Conservation (phyloP, 2,329 filamentous ascomycete genomes). For the Chaetomium globosum region DNA sequence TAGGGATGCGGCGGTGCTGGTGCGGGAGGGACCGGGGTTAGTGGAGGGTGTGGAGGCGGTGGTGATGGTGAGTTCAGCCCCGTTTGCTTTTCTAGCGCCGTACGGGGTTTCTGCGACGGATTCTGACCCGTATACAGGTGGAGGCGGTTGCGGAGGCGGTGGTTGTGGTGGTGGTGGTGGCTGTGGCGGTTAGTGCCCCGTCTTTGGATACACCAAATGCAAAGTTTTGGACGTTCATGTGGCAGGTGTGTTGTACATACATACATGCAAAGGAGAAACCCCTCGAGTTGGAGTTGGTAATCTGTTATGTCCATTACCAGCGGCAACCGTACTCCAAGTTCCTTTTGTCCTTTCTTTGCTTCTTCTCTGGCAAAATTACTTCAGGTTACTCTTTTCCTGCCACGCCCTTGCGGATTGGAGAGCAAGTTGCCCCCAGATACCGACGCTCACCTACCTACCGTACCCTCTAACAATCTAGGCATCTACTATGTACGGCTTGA, state of each 20-base stretch:
- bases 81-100: not conserved
- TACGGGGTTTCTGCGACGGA: not conserved
- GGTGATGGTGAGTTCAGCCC: slow-evolving; percentile 1
- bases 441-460: not conserved
- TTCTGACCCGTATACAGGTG: slow-evolving; percentile 4
- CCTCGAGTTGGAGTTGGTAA: not conserved
- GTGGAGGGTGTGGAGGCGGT: slow-evolving; percentile 14
- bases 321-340: not conserved
- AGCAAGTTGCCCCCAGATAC: not conserved
- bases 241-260: not conserved
- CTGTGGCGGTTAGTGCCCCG: not conserved
- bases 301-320: not conserved
- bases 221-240: not conserved
- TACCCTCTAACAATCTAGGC: not conserved
- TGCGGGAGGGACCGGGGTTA: slow-evolving; percentile 13
- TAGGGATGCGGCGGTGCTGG: slow-evolving; percentile 19
- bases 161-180: slow-evolving; percentile 15
- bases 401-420: not conserved
- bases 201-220: not conserved
- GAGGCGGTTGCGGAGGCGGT: slow-evolving; percentile 11
- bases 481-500: not conserved
- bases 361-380: not conserved
- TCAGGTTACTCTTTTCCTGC: not conserved
- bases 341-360: not conserved
- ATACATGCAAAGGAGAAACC: not conserved